phyloP scores from a whole-genome alignment of 495 filamentous ascomycete species.

The Talaromyces ruber region DNA sequence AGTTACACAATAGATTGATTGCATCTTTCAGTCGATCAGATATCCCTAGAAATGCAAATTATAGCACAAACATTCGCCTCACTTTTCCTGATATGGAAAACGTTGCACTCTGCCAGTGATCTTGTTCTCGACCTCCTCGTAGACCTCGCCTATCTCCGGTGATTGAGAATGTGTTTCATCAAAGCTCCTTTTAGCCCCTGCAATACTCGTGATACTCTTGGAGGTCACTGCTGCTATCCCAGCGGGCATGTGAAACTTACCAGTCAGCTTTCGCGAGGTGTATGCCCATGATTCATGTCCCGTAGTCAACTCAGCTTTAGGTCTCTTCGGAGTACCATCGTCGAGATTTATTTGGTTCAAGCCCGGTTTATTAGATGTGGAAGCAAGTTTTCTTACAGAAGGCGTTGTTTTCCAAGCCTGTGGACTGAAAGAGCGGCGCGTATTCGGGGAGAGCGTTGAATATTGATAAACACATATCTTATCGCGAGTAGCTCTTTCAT shows the following conservation, averaged over 20 bases:
- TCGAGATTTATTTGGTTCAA: neutral
- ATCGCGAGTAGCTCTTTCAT: neutral
- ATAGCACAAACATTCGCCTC: neutral
- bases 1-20: neutral
- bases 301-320: neutral
- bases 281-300: neutral
- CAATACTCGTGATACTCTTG: neutral
- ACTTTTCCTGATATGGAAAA: constrained; percentile 7
- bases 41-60: neutral
- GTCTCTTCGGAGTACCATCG: no score
- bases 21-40: neutral
- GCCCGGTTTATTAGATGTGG: no score
- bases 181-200: neutral
- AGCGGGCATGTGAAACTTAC: neutral
- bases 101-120: constrained; percentile 17
- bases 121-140: constrained; percentile 17
- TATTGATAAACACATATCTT: neutral
- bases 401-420: neutral
- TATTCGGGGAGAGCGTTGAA: neutral
- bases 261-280: neutral
- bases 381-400: neutral
- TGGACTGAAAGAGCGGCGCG: neutral
- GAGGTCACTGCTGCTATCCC: neutral
- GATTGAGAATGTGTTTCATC: constrained; percentile 5
- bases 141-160: constrained; percentile 14